Conservation (phyloP, 257 asterid genomes). For the Nyctanthes arbortristis region DNA sequence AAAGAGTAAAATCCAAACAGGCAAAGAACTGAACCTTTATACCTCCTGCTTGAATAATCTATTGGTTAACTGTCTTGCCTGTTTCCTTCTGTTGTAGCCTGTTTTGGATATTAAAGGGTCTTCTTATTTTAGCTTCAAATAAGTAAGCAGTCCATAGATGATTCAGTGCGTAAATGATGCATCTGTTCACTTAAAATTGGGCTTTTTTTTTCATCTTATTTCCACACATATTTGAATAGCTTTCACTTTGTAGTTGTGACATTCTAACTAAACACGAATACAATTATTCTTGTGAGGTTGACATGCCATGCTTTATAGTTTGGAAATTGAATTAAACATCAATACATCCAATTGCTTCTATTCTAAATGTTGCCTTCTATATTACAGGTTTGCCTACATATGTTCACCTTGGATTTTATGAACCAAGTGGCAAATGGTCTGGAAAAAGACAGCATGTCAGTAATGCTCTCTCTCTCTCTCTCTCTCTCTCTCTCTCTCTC, state of each 20-base stretch:
- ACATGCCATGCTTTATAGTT: neutral
- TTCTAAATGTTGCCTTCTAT: slow-evolving; percentile 10
- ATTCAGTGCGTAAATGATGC: neutral
- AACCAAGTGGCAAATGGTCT: slow-evolving; percentile 95
- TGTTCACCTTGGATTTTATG: slow-evolving; percentile 89
- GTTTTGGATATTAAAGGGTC: neutral
- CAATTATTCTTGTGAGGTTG: slow-evolving; percentile 5
- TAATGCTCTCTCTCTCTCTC: slow-evolving; percentile 15
- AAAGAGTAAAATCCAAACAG: neutral
- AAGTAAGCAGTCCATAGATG: neutral
- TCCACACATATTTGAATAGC: slow-evolving; percentile 5
- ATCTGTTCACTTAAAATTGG: neutral
- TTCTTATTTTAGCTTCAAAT: neutral
- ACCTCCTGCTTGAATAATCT: neutral
- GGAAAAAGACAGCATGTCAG: slow-evolving; percentile 97
- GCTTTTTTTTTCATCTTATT: neutral
- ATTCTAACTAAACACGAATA: neutral
- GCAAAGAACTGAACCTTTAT: neutral
- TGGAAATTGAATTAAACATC: slow-evolving; percentile 10
- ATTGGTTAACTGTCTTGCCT: neutral
- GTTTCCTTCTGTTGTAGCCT: neutral
- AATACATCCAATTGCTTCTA: neutral
- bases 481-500: no score
- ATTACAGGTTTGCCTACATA: slow-evolving; percentile 94
- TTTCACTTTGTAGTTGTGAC: neutral